Conservation (phyloP, 1,284 basidiomycete genomes). For the Schizophyllum commune region DNA sequence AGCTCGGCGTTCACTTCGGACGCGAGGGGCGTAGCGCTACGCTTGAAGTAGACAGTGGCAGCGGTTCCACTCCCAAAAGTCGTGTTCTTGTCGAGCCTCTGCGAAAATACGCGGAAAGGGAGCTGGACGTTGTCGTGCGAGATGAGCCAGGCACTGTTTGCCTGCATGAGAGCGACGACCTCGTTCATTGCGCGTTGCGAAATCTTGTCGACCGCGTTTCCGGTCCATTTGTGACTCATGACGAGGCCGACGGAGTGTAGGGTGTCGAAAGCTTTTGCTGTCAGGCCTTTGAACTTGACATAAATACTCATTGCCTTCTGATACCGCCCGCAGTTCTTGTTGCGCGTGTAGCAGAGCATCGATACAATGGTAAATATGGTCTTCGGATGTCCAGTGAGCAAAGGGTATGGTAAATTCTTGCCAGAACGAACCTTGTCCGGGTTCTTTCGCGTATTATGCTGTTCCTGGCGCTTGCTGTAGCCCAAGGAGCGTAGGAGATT, state of each 20-base stretch:
- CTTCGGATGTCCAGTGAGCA: background rate
- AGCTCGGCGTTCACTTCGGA: slow-evolving; percentile 7
- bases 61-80: slow-evolving; percentile 27
- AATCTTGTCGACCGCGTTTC: slow-evolving; percentile 15
- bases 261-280: slow-evolving; percentile 22
- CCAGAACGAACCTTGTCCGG: background rate
- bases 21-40: background rate
- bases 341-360: background rate
- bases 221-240: slow-evolving; percentile 29
- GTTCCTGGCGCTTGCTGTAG: background rate
- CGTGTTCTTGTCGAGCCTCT: slow-evolving; percentile 23
- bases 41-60: slow-evolving; percentile 25
- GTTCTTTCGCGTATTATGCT: background rate
- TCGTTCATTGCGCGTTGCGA: slow-evolving; percentile 18
- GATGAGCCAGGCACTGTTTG: slow-evolving; percentile 16
- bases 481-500: background rate
- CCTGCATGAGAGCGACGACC: slow-evolving; percentile 11
- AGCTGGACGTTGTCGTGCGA: slow-evolving; percentile 32
- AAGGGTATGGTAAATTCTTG: background rate
- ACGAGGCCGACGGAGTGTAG: slow-evolving; percentile 22
- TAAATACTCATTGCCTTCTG: background rate
- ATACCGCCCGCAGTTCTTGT: background rate
- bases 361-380: background rate
- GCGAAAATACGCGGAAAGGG: slow-evolving; percentile 26
- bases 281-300: background rate